A percentile compares a stretch with the other conserved stretches of the same genome.
Evolutionary conservation across 2,329 filamentous ascomycete genomes (phyloP).

Genomic region (Diaporthe sp.): DNA sequence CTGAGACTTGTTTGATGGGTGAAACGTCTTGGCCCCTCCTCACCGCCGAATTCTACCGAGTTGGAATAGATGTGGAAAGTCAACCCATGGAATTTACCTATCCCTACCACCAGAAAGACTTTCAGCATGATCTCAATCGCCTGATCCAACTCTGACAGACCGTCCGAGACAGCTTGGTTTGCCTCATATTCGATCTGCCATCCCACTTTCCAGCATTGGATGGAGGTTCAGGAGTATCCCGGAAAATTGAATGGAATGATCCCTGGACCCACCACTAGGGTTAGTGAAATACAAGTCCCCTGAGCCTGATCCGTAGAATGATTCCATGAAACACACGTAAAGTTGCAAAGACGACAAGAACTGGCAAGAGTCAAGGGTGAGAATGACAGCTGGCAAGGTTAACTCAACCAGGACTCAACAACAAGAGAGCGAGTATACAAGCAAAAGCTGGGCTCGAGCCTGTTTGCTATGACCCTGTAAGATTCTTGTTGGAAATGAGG

Average conservation of each 20-base stretch:
- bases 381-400: not conserved
- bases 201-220: not conserved
- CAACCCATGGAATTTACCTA: not conserved
- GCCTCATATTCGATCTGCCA: not conserved
- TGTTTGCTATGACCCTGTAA: too few relatives aligned
- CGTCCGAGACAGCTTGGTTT: not conserved
- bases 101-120: not conserved
- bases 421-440: not conserved
- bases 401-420: too few relatives aligned
- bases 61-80: not conserved
- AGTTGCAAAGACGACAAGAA: not conserved
- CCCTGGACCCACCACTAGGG: not conserved
- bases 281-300: not conserved
- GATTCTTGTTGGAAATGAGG: too few relatives aligned
- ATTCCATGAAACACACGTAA: too few relatives aligned
- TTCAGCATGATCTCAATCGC: not conserved
- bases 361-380: not conserved
- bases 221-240: not conserved
- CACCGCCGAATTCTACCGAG: not conserved
- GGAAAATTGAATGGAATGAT: not conserved
- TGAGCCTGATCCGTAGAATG: not conserved
- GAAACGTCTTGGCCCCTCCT: not conserved
- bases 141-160: not conserved
- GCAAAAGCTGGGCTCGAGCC: not conserved
- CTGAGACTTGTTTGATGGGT: slow-evolving; percentile 9